Base-by-base conservation (phyloP, 768 basidiomycete species). In the Boletus barrowsii region DNA sequence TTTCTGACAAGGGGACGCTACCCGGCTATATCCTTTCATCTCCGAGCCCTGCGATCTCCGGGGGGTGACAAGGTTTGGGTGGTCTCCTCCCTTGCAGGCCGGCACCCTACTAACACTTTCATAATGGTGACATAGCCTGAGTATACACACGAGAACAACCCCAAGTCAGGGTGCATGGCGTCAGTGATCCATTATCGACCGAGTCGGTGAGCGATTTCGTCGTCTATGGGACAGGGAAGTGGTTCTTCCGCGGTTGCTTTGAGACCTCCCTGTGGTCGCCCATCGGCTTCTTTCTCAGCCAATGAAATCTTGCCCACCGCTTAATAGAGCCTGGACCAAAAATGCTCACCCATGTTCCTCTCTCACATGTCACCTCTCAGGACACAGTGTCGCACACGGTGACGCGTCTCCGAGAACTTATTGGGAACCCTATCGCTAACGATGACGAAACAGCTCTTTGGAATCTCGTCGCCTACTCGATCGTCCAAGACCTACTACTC, bases 201-300 rank as follows among this genome's bases (percentile, higher is more conserved):
- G 32, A 9, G 32, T 32, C 22, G 4, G 22, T 24, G 22, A 2
- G 45, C 49, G 36, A 65, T 65, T 51, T 55, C 55, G 53, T 57
- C 40, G 3, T 47, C 47, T 22, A 48, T 56, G 17, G 46, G 50
- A 41, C 22, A 36, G 36, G 46, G 33, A 37, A 47, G 13, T 24
- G 42, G 30, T 46, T 52, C 39, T 41, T 57, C 65, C 41, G 64
- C 51, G 63, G 57, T 68, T 42, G 61, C 64, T 66, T 57, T 46
- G 56, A 68, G 64, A 59, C 55, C 42, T 65, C 64, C 60, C 62
- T 65, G 64, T 45, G 64, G 55, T 53, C 22, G 22, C 45, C 33
- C 45, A 36, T 37, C 35, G n/a, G n/a, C n/a, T n/a, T n/a, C n/a
- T n/a, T n/a, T n/a, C n/a, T n/a, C n/a, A n/a, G n/a, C n/a, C n/a